phyloP scores from a whole-genome alignment of 495 filamentous ascomycete genomes.

The Hypoxylon lenormandii region DNA sequence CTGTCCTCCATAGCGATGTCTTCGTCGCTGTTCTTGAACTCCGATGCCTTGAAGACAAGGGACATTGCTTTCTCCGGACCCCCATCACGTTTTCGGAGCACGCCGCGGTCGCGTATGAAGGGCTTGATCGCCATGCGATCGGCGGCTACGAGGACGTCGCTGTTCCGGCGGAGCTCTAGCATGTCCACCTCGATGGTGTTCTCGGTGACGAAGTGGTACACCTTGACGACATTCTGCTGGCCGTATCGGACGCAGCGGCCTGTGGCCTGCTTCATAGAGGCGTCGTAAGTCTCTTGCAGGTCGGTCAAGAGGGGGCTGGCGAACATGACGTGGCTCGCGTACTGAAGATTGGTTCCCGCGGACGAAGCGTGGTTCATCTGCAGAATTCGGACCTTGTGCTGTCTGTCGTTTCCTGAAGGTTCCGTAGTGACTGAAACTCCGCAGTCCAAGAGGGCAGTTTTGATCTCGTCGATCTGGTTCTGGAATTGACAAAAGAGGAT shows the following conservation, averaged over 20 bases:
- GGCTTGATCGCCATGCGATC: too few species aligned
- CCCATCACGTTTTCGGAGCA: too few species aligned
- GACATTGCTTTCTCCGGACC: too few species aligned
- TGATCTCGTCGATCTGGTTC: slow-evolving; percentile 37
- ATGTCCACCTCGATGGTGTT: slow-evolving; percentile 78
- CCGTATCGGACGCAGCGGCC: slow-evolving; percentile 75
- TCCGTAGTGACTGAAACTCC: slow-evolving; percentile 23
- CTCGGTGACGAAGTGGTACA: slow-evolving; percentile 75
- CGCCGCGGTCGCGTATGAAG: too few species aligned
- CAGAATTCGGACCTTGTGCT: slow-evolving; percentile 70
- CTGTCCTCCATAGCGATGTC: too few species aligned
- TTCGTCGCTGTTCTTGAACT: too few species aligned
- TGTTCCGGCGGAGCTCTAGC: slow-evolving; percentile 51
- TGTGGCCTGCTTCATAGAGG: slow-evolving; percentile 75
- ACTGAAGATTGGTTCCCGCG: slow-evolving; percentile 77
- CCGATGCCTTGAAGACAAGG: too few species aligned
- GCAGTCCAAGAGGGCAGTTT: slow-evolving; percentile 36
- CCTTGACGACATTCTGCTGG: slow-evolving; percentile 72
- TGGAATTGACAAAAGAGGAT: slow-evolving; percentile 55
- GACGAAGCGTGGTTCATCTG: slow-evolving; percentile 72
- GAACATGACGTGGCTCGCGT: slow-evolving; percentile 83
- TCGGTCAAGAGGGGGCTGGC: slow-evolving; percentile 67
- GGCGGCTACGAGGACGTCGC: slow-evolving; percentile 11
- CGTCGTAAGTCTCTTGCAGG: slow-evolving; percentile 69
- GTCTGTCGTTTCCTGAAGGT: slow-evolving; percentile 5